Percentiles rank a stretch among this genome's conserved stretches.
Conservation (phyloP, 129 eudicot species). For the Sambucus nigra region DNA sequence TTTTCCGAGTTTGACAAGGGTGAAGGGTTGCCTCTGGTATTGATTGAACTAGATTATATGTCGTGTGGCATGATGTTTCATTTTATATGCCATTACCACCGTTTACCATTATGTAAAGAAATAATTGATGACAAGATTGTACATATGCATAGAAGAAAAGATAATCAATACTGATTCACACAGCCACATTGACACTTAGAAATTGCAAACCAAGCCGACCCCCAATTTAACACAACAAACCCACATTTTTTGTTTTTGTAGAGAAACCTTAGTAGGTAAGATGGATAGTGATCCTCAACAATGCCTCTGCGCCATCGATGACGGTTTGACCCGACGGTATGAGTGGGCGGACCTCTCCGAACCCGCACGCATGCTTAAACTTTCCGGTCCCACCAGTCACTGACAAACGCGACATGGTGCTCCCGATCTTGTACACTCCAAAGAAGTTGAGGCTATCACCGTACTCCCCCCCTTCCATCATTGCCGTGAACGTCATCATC, state of each 20-base stretch:
- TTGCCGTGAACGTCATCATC: slow-evolving; percentile 92
- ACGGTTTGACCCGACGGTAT: slow-evolving; percentile 84
- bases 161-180: no score
- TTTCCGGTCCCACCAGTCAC: slow-evolving; percentile 94
- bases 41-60: no score
- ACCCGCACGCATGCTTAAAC: slow-evolving; percentile 74
- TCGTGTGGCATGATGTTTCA: no score
- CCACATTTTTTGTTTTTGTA: not conserved
- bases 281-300: slow-evolving; percentile 74
- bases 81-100: no score
- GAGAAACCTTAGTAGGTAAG: slow-evolving; percentile 39
- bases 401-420: slow-evolving; percentile 71
- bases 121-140: no score
- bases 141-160: no score
- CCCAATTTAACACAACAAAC: not conserved
- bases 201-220: no score
- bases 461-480: slow-evolving; percentile 13
- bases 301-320: slow-evolving; percentile 71
- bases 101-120: no score
- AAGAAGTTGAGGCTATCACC: slow-evolving; percentile 86
- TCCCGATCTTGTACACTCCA: slow-evolving; percentile 79
- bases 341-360: slow-evolving; percentile 84
- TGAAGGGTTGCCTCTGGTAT: no score
- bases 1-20: no score
- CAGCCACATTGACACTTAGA: no score